Base-by-base conservation (phyloP, 1,284 basidiomycete genomes). In the Malassezia sympodialis region DNA sequence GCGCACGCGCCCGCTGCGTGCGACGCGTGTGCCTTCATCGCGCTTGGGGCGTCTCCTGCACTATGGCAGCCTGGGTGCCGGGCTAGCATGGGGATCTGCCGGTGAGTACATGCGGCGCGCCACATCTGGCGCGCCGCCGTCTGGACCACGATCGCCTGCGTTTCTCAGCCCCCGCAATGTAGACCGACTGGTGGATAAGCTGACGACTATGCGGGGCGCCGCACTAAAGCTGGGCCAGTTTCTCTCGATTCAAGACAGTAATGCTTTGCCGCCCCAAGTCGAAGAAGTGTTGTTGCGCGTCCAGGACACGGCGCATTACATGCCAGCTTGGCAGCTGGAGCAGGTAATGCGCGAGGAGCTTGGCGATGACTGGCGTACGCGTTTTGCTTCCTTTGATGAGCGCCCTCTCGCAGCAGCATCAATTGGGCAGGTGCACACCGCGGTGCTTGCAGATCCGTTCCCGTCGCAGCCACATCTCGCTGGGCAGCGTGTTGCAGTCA, bases 311-410 rank as follows among this genome's bases (percentile, higher is more conserved):
- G 94, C 94, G 1, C 89, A 99, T 76, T 96, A 96, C 75, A 98
- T 96, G 91, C 94, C 93, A 0, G 85, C 90, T 62, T 91, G 86
- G 86, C 94, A 98, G 75, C 87, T 96, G 83, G 87, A 91, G 48
- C 62, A 83, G 82, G 90, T 91, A 21, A 81, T 98, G 78, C 74
- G 68, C 7, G 70, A 79, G 28, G 83, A 90, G 32, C 80, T 96
- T 5, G 90, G 91, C 1, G 66, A 80, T 0, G 79, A 84, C 15
- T 96, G 90, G 90, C 73, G 79, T 12, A 73, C 80, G 23, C 77
- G 82, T 37, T 98, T 96, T 71, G 72, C 77, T 3, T 79, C 81
- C 0, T 96, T 96, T 73, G 83, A 87, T 56, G 83, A 87, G 8
- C 80, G 88, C 0, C 94, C 94, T 0, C 88, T 98, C 65, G 93